A percentile compares a stretch with the other conserved stretches of the same genome.
Conservation (phyloP, 106 monocot species). For the Apostasia ramifera region DNA sequence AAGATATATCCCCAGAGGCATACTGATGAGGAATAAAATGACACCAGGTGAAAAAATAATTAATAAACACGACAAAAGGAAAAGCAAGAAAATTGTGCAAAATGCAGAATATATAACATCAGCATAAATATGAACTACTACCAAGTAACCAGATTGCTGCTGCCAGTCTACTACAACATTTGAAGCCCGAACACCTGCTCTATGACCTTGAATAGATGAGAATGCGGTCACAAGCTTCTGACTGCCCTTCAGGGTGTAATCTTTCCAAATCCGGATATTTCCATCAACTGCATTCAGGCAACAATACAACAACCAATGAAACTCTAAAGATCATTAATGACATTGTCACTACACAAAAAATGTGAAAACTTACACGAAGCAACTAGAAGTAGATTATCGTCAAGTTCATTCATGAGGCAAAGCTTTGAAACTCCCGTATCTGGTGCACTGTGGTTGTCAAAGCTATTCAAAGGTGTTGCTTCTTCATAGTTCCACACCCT, state of each 20-base stretch:
- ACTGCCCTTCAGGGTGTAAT: slow-evolving; percentile 52
- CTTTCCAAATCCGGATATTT: slow-evolving; percentile 85
- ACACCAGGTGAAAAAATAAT: neutral
- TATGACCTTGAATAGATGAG: slow-evolving; percentile 63
- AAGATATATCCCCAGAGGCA: slow-evolving; percentile 65
- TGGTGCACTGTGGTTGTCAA: slow-evolving; percentile 74
- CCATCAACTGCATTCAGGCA: slow-evolving; percentile 64
- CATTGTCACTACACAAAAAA: neutral
- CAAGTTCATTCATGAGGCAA: slow-evolving; percentile 93
- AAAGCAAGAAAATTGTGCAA: neutral
- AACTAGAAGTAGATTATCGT: slow-evolving; percentile 87
- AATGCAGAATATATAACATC: neutral
- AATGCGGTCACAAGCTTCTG: slow-evolving; percentile 94
- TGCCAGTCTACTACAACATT: slow-evolving; percentile 88
- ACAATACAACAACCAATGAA: neutral
- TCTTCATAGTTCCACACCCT: slow-evolving; percentile 99
- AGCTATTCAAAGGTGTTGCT: slow-evolving; percentile 53
- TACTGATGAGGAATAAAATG: slow-evolving; percentile 34
- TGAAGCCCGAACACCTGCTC: slow-evolving; percentile 30
- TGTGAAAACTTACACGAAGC: slow-evolving; percentile 54
- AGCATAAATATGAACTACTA: slow-evolving; percentile 10
- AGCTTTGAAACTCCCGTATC: slow-evolving; percentile 90
- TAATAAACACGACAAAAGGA: neutral
- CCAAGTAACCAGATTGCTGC: slow-evolving; percentile 88
- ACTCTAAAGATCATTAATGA: neutral